Evolutionary conservation across 768 basidiomycete genomes (phyloP).

Genomic region (Xanthoconium stramineum): DNA sequence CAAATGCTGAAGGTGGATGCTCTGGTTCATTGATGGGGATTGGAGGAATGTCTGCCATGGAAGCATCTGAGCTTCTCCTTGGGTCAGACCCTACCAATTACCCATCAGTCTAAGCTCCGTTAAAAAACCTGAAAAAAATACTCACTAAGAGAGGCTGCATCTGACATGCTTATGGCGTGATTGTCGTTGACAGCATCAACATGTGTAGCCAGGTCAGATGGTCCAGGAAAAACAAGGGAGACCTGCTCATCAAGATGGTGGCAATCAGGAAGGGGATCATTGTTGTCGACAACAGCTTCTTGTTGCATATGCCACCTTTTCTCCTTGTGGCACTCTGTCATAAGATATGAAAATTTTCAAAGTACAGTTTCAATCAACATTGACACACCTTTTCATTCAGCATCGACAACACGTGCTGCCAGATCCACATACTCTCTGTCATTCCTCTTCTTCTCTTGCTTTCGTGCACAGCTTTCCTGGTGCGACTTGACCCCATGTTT

Average conservation of each 20-base stretch:
- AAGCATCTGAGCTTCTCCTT: neutral
- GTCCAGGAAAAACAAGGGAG: too few relatives aligned
- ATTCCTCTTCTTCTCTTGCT: neutral
- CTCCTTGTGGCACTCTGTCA: neutral
- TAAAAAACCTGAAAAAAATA: neutral
- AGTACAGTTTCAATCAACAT: too few relatives aligned
- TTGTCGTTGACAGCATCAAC: neutral
- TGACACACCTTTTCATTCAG: neutral
- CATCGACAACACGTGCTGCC: neutral
- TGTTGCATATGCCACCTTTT: neutral
- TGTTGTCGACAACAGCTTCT: neutral
- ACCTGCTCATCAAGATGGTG: neutral
- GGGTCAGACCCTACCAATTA: neutral
- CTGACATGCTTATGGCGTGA: neutral
- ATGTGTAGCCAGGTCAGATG: neutral
- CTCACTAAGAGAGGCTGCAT: neutral
- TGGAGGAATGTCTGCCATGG: neutral
- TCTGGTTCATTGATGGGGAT: neutral
- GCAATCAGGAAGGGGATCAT: neutral
- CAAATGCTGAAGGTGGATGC: neutral
- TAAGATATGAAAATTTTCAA: neutral
- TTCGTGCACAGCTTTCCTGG: neutral
- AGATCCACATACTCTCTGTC: neutral
- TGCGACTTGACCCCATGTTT: neutral
- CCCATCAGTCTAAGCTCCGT: neutral